Conservation (phyloP, 2,329 filamentous ascomycete species). For the Xylariales sp. region DNA sequence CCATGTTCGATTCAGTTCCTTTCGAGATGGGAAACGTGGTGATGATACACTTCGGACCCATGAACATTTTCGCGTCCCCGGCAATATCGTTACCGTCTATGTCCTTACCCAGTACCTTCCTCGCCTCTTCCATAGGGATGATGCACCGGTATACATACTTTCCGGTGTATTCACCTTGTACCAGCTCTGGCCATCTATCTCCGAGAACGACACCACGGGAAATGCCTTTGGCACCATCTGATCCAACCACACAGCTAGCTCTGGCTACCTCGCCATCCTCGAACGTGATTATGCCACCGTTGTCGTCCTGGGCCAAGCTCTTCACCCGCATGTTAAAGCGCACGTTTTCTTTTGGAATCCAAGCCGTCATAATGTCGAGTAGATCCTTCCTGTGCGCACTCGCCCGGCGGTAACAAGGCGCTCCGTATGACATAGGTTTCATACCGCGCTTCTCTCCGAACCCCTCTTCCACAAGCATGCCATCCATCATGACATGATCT, state of each 20-base stretch:
- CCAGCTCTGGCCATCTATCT: slow-evolving; percentile 18
- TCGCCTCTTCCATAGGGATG: slow-evolving; percentile 22
- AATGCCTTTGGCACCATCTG: slow-evolving; percentile 22
- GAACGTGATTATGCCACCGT: slow-evolving; percentile 19
- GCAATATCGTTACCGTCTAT: slow-evolving; percentile 11
- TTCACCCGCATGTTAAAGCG: slow-evolving; percentile 20
- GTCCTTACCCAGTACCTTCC: slow-evolving; percentile 19
- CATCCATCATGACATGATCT: slow-evolving; percentile 36
- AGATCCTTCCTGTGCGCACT: slow-evolving; percentile 37
- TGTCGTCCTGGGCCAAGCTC: slow-evolving; percentile 16
- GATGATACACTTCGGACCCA: slow-evolving; percentile 16
- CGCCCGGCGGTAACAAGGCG: slow-evolving; percentile 30
- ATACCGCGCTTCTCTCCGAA: slow-evolving; percentile 31
- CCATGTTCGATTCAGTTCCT: slow-evolving; percentile 19
- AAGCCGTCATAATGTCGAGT: slow-evolving; percentile 34
- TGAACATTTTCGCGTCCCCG: slow-evolving; percentile 23
- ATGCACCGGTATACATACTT: slow-evolving; percentile 25
- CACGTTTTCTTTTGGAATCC: slow-evolving; percentile 21
- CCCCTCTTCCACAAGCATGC: slow-evolving; percentile 31
- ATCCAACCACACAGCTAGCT: slow-evolving; percentile 20
- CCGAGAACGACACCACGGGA: slow-evolving; percentile 20
- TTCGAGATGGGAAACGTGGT: slow-evolving; percentile 22
- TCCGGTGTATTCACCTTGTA: slow-evolving; percentile 20
- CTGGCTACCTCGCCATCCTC: slow-evolving; percentile 16
- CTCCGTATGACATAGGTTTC: slow-evolving; percentile 30